These are phyloP conservation scores for Blakeslea trispora DNA, from an alignment of 371 early-diverging fungal genomes.

Conservation along the genomic window DNA sequence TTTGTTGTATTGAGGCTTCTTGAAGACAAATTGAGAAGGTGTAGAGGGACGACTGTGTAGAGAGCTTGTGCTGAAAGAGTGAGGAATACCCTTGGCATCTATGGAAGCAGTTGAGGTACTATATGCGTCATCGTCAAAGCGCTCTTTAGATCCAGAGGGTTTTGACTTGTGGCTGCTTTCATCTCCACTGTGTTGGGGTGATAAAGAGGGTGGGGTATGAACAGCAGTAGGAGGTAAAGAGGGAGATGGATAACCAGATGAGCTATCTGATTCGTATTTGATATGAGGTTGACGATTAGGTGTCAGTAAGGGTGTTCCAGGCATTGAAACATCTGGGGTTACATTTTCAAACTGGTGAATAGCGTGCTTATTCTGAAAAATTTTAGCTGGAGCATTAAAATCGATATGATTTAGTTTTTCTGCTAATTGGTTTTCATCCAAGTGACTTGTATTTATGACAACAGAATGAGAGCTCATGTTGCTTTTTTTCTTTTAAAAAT, in stretches of 20 bases:
- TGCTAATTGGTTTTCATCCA: conserved; percentile 6
- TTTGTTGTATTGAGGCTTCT: conserved; percentile 41
- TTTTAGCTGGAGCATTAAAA: conserved; percentile 43
- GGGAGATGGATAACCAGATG: conserved; percentile 14
- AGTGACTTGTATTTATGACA: conserved; percentile 15
- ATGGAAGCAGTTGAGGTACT: conserved; percentile 4
- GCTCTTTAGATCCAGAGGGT: not conserved
- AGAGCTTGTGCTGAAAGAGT: conserved; percentile 11
- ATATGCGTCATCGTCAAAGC: not conserved
- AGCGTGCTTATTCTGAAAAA: conserved; percentile 34
- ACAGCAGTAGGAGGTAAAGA: conserved; percentile 22
- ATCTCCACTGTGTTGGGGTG: conserved; percentile 19
- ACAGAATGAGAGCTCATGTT: conserved; percentile 16
- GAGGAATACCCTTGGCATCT: conserved; percentile 4
- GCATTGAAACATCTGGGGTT: conserved; percentile 36
- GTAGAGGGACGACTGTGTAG: conserved; percentile 21
- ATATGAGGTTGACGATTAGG: conserved; percentile 9
- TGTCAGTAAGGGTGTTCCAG: conserved; percentile 26
- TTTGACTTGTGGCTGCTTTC: conserved; percentile 4
- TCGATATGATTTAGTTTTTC: conserved; percentile 31
- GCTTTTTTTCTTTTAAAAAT: too few relatives aligned
- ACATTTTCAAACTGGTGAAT: conserved; percentile 38
- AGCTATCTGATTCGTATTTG: conserved; percentile 18
- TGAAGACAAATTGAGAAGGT: conserved; percentile 44
- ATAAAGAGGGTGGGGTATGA: conserved; percentile 25